Percentiles rank a stretch among this genome's conserved stretches.
Evolutionary conservation across 306 rosid genomes (phyloP).

Genomic region (Gleditsia sinensis): DNA sequence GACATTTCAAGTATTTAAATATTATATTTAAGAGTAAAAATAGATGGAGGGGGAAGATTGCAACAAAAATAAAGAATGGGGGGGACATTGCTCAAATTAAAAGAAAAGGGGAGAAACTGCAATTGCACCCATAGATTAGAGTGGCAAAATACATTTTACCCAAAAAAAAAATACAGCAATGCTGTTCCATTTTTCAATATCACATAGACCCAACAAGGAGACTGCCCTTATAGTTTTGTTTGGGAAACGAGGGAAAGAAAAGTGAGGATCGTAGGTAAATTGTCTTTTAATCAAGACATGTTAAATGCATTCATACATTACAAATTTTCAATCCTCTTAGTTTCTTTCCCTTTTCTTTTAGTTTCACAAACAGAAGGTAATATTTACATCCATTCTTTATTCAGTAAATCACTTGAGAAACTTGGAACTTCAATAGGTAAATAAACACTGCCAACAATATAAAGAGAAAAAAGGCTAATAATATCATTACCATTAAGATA

Average conservation of each 20-base stretch:
- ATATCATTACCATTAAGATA: constrained; percentile 68
- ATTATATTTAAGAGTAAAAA: too few relatives aligned
- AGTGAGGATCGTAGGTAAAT: neutral
- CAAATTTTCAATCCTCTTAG: neutral
- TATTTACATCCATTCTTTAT: neutral
- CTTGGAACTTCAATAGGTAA: neutral
- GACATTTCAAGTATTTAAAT: too few relatives aligned
- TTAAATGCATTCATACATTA: too few relatives aligned
- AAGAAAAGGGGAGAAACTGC: too few relatives aligned
- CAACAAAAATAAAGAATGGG: too few relatives aligned
- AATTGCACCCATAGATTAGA: too few relatives aligned
- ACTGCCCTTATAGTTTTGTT: neutral
- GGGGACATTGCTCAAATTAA: too few relatives aligned
- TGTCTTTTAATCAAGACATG: neutral
- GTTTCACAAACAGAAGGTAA: neutral
- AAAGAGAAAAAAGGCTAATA: neutral
- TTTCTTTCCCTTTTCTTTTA: neutral
- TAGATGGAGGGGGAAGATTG: too few relatives aligned
- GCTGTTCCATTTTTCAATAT: neutral
- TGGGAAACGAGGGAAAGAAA: neutral
- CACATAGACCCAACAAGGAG: neutral
- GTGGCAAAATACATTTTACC: too few relatives aligned
- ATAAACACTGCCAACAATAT: neutral
- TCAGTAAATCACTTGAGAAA: neutral
- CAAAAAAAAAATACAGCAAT: neutral